phyloP scores from a whole-genome alignment of 1,284 basidiomycete genomes.

The Coniferiporia sulphurascens region DNA sequence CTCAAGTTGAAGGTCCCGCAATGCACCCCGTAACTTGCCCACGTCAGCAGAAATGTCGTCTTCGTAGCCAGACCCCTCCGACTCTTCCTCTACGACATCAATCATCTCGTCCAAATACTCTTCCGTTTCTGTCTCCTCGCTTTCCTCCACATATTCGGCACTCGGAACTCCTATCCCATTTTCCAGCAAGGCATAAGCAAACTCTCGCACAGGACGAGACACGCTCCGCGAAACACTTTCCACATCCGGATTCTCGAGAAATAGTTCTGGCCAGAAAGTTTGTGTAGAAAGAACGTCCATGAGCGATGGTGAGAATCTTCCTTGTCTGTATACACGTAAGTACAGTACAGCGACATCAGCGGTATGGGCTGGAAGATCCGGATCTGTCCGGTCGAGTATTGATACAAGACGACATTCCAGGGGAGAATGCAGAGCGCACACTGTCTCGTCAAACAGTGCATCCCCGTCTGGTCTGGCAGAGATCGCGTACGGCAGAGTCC shows the following conservation, averaged over 20 bases:
- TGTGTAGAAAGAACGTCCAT: slow-evolving; percentile 57
- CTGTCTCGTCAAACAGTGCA: slow-evolving; percentile 55
- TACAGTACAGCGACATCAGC: slow-evolving; percentile 36
- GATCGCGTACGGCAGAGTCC: slow-evolving; percentile 72
- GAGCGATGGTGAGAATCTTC: slow-evolving; percentile 50
- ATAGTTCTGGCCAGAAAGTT: slow-evolving; percentile 65
- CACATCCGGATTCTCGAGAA: slow-evolving; percentile 71
- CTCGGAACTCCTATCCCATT: slow-evolving; percentile 56
- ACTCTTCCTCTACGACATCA: slow-evolving; percentile 48
- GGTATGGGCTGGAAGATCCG: slow-evolving; percentile 27
- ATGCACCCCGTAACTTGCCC: slow-evolving; percentile 63
- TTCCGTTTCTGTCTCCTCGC: slow-evolving; percentile 24
- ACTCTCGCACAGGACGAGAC: slow-evolving; percentile 55
- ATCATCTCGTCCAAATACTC: slow-evolving; percentile 49
- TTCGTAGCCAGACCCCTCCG: slow-evolving; percentile 25
- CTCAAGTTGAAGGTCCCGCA: slow-evolving; percentile 43
- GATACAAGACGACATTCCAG: slow-evolving; percentile 8
- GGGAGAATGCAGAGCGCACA: slow-evolving; percentile 22
- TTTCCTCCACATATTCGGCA: slow-evolving; percentile 19
- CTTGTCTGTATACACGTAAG: slow-evolving; percentile 57
- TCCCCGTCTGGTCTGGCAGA: slow-evolving; percentile 45
- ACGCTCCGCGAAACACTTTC: slow-evolving; percentile 59
- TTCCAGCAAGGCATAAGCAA: slow-evolving; percentile 66
- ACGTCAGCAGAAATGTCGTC: slow-evolving; percentile 38
- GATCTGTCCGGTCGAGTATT: slow-evolving; percentile 10